Base-by-base conservation (phyloP, 192 early-diverging fungal species). In the Podila epicladia region DNA sequence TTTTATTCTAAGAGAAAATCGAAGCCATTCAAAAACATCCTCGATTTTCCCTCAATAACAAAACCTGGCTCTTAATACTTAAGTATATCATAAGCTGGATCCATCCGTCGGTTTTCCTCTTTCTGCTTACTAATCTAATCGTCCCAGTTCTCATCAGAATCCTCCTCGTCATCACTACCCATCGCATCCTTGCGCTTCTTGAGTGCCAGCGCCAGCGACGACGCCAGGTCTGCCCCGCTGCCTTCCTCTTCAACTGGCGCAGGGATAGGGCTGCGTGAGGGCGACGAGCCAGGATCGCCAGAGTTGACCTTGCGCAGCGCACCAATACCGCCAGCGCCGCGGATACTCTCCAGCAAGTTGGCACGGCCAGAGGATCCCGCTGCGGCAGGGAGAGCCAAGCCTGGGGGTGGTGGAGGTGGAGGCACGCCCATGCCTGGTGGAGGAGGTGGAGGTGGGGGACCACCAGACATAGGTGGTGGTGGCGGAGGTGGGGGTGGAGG, bases 311-410 rank as follows among this genome's bases (percentile, higher is more conserved):
- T 78, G 53, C 85, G 85, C 50, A 87, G 61, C 0, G 67, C 67
- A 26, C 69, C 72, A 69, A 85, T 74, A 24, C 87, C 88, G 35
- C 88, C 87, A 3, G 84, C 67, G 12, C 78, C 83, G 33, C 85
- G 78, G 38, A 89, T 89, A 57, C 83, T 82, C 49, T 73, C 84
- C 82, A 89, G 61, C 5, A 89, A 62, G 58, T 85, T 84, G 35
- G 58, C 31, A 20, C 84, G 73, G 33, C 72, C 70, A 64, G 55
- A 62, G 3, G 38, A 13, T 19, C 71, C 33, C 11, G 67, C 62
- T 9, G 55, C 38, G 12, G 83, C 35, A 2, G 82, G 73, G 17
- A 58, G 62, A 45, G 71, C 55, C 32, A 67, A 32, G 55, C 60
- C 4, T n/a, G 82, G 69, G 22, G 69, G 69, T 31, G 74, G 70